Conservation (phyloP, 2,329 filamentous ascomycete species). For the Decorospora gaudefroyi region DNA sequence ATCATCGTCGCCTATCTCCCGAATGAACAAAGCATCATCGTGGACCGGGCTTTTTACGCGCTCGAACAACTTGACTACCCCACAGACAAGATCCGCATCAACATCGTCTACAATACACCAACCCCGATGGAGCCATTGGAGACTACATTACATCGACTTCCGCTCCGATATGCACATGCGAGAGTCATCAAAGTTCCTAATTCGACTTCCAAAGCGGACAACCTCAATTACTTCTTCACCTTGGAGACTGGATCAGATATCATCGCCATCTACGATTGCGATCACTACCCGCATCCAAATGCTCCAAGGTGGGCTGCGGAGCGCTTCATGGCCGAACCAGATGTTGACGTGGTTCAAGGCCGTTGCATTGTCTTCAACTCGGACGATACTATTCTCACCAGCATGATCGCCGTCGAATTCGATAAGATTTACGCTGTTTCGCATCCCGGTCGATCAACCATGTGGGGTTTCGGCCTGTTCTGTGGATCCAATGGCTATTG, state of each 20-base stretch:
- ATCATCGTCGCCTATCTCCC: slow-evolving; percentile 58
- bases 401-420: slow-evolving; percentile 57
- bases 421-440: slow-evolving; percentile 59
- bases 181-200: slow-evolving; percentile 55
- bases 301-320: slow-evolving; percentile 56
- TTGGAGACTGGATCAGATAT: slow-evolving; percentile 53
- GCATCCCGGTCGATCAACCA: slow-evolving; percentile 54
- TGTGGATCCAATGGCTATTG: slow-evolving; percentile 58
- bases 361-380: slow-evolving; percentile 57
- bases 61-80: slow-evolving; percentile 55
- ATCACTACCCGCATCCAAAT: slow-evolving; percentile 57
- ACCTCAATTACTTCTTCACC: slow-evolving; percentile 56
- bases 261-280: slow-evolving; percentile 57
- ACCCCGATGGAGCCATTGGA: slow-evolving; percentile 54
- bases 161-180: slow-evolving; percentile 48
- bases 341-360: slow-evolving; percentile 56
- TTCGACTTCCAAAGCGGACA: slow-evolving; percentile 57
- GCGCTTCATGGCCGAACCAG: slow-evolving; percentile 50
- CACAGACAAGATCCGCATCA: slow-evolving; percentile 53
- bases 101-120: slow-evolving; percentile 57
- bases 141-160: slow-evolving; percentile 49
- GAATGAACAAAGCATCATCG: slow-evolving; percentile 57
- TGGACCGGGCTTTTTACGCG: slow-evolving; percentile 54
- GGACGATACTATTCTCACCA: slow-evolving; percentile 50
- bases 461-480: slow-evolving; percentile 57